Conservation (phyloP, 768 basidiomycete genomes). For the Ramaria sp. region DNA sequence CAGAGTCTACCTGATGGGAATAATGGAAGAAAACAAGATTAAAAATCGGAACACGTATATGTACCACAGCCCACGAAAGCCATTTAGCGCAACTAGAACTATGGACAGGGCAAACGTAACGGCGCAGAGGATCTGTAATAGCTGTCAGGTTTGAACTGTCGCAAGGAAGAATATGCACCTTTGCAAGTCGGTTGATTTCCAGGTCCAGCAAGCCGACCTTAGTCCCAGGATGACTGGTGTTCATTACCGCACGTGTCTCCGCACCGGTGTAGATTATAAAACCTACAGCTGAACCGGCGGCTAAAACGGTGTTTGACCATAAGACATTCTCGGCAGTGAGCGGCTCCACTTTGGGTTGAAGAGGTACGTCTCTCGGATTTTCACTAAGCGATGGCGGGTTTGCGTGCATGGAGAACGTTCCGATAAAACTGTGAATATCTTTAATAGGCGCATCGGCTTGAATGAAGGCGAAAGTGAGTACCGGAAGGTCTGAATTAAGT, state of each 20-base stretch:
- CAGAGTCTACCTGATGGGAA: constrained; percentile 81
- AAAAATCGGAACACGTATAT: constrained; percentile 95
- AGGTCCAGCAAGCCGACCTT: constrained; percentile 87
- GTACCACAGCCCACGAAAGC: constrained; percentile 92
- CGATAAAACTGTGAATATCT: constrained; percentile 92
- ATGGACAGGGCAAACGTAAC: constrained; percentile 90
- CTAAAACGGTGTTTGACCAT: constrained; percentile 96
- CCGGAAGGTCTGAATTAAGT: constrained; percentile 10
- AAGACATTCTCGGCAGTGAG: constrained; percentile 93
- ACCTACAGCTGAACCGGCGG: constrained; percentile 87
- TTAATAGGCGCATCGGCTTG: constrained; percentile 90
- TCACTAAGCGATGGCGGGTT: constrained; percentile 11
- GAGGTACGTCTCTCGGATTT: constrained; percentile 32
- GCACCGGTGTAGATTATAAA: constrained; percentile 91
- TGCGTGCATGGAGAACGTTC: constrained; percentile 60
- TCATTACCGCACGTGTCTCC: constrained; percentile 97
- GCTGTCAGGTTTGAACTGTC: neutral
- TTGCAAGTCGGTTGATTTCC: constrained; percentile 92
- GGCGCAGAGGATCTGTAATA: constrained; percentile 73
- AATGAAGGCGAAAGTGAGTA: neutral
- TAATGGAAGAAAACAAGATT: constrained; percentile 97
- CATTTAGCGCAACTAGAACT: constrained; percentile 88
- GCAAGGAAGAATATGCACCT: constrained; percentile 38
- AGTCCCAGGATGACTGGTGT: constrained; percentile 93
- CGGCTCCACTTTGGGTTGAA: constrained; percentile 51